phyloP scores from a whole-genome alignment of 352 stramenopile species.

The Phytophthora foliorum region DNA sequence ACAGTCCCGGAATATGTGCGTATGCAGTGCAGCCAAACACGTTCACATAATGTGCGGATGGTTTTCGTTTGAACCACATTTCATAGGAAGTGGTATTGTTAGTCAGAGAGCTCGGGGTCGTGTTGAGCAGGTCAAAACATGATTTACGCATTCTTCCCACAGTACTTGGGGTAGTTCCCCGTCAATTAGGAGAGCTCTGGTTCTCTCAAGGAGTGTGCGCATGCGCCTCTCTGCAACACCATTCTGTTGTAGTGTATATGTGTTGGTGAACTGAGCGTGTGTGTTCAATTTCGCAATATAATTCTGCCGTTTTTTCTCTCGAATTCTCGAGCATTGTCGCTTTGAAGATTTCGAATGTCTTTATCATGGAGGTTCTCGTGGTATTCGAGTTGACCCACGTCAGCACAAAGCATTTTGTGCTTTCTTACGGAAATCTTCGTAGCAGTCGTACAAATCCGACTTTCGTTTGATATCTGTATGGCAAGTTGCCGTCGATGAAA shows the following conservation, averaged over 20 bases:
- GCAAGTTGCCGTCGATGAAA: constrained; percentile 31
- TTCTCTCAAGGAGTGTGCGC: constrained; percentile 20
- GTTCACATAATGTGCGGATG: constrained; percentile 7
- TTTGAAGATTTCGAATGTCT: constrained; percentile 8
- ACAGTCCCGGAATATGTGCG: constrained; percentile 1
- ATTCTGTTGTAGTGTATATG: constrained; percentile 26
- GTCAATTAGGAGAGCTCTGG: constrained; percentile 11
- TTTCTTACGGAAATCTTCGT: constrained; percentile 27
- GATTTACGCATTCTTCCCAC: constrained; percentile 5
- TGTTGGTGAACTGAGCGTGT: constrained; percentile 20
- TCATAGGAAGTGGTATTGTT: neutral
- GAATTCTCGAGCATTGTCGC: constrained; percentile 27
- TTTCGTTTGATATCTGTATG: constrained; percentile 27
- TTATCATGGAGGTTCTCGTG: constrained; percentile 17
- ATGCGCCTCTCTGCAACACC: constrained; percentile 23
- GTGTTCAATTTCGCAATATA: constrained; percentile 24
- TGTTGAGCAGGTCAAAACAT: neutral
- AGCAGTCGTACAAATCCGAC: constrained; percentile 27
- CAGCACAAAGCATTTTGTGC: constrained; percentile 12
- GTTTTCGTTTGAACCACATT: neutral
- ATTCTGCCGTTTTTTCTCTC: constrained; percentile 20
- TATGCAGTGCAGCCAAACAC: constrained; percentile 5
- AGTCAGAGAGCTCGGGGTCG: neutral
- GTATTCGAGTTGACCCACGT: constrained; percentile 9
- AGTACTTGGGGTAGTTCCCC: constrained; percentile 5